phyloP scores from a whole-genome alignment of 257 asterid species.

The Verbena officinalis region DNA sequence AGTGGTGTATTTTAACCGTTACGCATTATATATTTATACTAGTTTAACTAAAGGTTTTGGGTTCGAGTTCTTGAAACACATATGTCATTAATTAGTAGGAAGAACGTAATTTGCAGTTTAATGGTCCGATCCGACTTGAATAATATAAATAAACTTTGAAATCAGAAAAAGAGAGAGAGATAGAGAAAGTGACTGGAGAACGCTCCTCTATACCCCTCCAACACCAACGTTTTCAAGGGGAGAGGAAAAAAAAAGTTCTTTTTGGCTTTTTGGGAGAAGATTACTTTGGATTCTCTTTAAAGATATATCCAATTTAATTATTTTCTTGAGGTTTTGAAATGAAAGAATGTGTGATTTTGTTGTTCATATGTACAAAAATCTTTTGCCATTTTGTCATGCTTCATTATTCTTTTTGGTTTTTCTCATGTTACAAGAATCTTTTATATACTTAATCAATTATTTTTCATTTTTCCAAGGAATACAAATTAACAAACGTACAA shows the following conservation, averaged over 20 bases:
- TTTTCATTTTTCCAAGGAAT: no score
- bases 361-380: slow-evolving; percentile 19
- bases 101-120: no score
- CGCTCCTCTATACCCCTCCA: slow-evolving; percentile 57
- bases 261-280: slow-evolving; percentile 41
- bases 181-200: slow-evolving; percentile 31
- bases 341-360: slow-evolving; percentile 22
- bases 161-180: slow-evolving; percentile 24
- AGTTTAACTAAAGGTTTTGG: no score
- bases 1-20: no score
- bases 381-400: background rate
- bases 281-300: slow-evolving; percentile 60
- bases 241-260: slow-evolving; percentile 34
- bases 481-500: no score
- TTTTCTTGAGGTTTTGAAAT: background rate
- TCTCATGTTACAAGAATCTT: slow-evolving; percentile 11
- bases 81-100: no score
- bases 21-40: no score
- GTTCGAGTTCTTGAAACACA: no score
- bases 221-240: slow-evolving; percentile 33
- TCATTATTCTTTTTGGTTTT: slow-evolving; percentile 3
- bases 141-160: no score
- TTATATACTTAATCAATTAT: background rate
- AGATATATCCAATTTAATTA: background rate
- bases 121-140: no score